phyloP scores from a whole-genome alignment of 345 rosid genomes.

The Gossypium australe region DNA sequence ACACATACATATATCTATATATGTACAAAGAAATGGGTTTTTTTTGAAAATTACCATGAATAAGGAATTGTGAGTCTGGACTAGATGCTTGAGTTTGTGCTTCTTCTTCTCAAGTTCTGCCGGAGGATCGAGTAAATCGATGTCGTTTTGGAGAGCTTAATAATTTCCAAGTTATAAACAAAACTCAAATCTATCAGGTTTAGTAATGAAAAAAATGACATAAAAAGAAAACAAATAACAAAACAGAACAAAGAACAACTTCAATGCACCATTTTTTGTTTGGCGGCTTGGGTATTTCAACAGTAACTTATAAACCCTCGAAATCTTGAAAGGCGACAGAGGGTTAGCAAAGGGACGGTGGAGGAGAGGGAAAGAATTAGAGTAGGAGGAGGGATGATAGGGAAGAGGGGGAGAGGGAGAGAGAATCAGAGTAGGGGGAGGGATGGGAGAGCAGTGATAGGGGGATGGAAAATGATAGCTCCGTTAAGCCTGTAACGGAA shows the following conservation, averaged over 20 bases:
- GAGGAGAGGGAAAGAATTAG: no score
- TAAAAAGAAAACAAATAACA: not conserved
- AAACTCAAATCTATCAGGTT: not conserved
- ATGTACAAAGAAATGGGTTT: not conserved
- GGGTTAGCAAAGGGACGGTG: no score
- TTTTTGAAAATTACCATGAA: not conserved
- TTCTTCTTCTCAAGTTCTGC: constrained; percentile 8
- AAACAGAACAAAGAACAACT: not conserved
- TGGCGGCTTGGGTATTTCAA: not conserved
- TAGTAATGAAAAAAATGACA: not conserved
- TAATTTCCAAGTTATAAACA: not conserved
- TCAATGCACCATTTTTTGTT: not conserved
- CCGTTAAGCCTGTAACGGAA: no score
- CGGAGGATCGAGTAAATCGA: constrained; percentile 1
- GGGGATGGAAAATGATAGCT: no score
- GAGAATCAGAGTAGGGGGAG: no score
- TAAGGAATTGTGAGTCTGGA: constrained; percentile 8
- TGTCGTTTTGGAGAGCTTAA: not conserved
- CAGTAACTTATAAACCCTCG: not conserved
- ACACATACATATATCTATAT: not conserved
- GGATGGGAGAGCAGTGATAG: no score
- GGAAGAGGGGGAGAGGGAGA: no score
- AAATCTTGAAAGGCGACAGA: not conserved
- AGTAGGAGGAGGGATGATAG: no score
- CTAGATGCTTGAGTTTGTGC: constrained; percentile 4